Base-by-base conservation (phyloP, 192 early-diverging fungal genomes). In the Coemansia sp. region DNA sequence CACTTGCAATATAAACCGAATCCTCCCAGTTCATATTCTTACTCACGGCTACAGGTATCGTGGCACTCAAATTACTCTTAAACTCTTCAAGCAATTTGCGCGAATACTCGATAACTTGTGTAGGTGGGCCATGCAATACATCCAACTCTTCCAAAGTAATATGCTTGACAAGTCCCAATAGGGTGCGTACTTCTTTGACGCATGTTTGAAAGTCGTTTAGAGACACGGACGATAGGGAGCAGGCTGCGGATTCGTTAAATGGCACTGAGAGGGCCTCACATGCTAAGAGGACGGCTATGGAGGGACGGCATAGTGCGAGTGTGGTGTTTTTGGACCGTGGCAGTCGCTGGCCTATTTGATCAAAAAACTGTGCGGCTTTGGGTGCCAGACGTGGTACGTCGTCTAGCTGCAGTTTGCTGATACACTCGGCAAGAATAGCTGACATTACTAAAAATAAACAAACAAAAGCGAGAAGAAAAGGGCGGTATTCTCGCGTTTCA, bases 361-460 rank as follows among this genome's bases (percentile, higher is more conserved):
- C 59, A 40, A 68, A 72, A 38, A 61, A 72, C 61, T 79, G 76
- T 5, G 63, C 59, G n/a, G 76, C 68, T 36, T 71, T 78, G 41
- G 64, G 57, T 14, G 62, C 57, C 15, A 78, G 38, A 26, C 55
- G 51, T 16, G 75, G 75, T 7, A 55, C 51, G 39, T 54, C 65
- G 9, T 65, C 63, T 1, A 78, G 62, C 46, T 70, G 68, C 44
- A 78, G 55, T 15, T 46, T 55, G 35, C 26, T 40, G 9, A 78
- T 39, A 14, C 45, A 65, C 10, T 63, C 47, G n/a, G 48, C 40
- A 3, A 78, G 54, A 26, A 68, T 55, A 21, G 56, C 59, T n/a
- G 59, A 59, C 68, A 72, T 71, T 50, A 36, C 20, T 45, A 15
- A 44, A 60, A 37, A 30, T 38, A 52, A 52, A 36, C n/a, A 23